These are phyloP conservation scores for Handroanthus guayacan DNA, from an alignment of 257 asterid genomes.

Conservation along the genomic window DNA sequence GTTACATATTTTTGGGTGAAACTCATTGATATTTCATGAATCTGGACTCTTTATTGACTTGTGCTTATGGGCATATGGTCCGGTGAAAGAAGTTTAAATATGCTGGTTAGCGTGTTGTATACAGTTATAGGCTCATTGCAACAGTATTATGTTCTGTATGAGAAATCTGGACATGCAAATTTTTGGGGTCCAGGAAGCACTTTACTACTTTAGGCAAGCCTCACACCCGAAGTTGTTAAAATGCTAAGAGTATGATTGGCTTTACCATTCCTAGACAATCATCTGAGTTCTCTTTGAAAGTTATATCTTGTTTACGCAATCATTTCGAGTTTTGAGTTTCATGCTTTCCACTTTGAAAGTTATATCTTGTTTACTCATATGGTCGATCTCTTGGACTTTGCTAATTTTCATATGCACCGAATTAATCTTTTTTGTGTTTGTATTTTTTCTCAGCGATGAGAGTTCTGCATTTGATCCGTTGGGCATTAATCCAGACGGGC, in stretches of 20 bases:
- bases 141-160: too few species aligned
- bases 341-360: conserved; percentile 7
- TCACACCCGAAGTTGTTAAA: background rate
- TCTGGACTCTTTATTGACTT: too few species aligned
- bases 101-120: too few species aligned
- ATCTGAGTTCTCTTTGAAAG: too few species aligned
- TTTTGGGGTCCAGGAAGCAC: background rate
- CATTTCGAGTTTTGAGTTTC: conserved; percentile 18
- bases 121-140: too few species aligned
- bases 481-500: conserved; percentile 67
- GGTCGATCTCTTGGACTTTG: conserved; percentile 17
- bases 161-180: too few species aligned
- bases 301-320: too few species aligned
- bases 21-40: too few species aligned
- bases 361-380: background rate
- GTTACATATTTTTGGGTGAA: too few species aligned
- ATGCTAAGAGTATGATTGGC: conserved; percentile 2
- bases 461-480: conserved; percentile 73
- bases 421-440: conserved; percentile 32
- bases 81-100: too few species aligned
- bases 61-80: too few species aligned
- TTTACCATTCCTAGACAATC: background rate
- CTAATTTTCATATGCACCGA: conserved; percentile 8
- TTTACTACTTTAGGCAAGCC: too few species aligned
- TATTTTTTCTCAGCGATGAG: conserved; percentile 50